Conservation (phyloP, 192 early-diverging fungal species). For the Gigaspora rosea region DNA sequence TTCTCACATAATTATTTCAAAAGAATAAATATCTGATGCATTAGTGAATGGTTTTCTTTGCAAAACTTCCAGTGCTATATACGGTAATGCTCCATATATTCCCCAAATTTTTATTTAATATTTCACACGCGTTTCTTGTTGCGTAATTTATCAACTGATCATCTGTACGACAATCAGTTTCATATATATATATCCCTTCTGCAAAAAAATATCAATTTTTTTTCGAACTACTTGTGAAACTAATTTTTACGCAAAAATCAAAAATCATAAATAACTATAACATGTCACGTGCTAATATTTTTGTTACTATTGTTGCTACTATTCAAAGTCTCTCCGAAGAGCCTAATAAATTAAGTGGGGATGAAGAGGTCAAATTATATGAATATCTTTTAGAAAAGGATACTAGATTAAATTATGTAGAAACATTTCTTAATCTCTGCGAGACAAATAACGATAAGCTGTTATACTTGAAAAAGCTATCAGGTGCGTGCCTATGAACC, state of each 20-base stretch:
- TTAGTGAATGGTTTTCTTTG: too few species aligned
- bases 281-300: not conserved
- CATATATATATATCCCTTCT: too few species aligned
- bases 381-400: not conserved
- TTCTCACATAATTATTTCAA: too few species aligned
- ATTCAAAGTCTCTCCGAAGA: not conserved
- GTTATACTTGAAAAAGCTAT: not conserved
- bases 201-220: too few species aligned
- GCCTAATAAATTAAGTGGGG: conserved; percentile 6
- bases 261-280: not conserved
- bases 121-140: too few species aligned
- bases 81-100: too few species aligned
- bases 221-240: not conserved
- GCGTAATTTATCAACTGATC: too few species aligned
- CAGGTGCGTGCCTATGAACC: not conserved
- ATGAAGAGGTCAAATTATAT: not conserved
- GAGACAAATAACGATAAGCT: conserved; percentile 11
- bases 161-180: too few species aligned
- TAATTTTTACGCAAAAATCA: conserved; percentile 1
- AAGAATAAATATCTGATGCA: too few species aligned
- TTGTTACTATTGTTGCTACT: not conserved
- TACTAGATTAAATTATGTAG: not conserved
- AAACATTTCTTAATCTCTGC: not conserved
- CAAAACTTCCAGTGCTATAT: too few species aligned
- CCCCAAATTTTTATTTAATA: too few species aligned